Conservation (phyloP, 2,329 filamentous ascomycete genomes). For the Fusarium citri region DNA sequence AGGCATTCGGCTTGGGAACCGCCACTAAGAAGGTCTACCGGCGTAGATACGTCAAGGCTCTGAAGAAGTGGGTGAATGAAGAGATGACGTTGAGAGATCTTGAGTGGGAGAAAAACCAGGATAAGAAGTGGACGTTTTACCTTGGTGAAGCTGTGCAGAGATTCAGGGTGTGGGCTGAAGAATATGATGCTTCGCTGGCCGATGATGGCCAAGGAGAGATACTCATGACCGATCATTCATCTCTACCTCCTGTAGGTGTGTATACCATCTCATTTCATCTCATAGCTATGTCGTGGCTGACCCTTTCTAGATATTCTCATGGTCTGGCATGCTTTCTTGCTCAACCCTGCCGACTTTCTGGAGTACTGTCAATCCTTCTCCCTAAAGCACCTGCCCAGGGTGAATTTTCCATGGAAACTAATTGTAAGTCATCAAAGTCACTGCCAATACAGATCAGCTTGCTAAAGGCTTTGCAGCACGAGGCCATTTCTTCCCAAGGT, state of each 20-base stretch:
- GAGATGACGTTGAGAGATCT: constrained; percentile 11
- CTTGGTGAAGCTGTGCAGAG: constrained; percentile 40
- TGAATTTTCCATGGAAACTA: constrained; percentile 30
- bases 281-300: not conserved
- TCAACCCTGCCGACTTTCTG: constrained; percentile 31
- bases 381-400: constrained; percentile 8
- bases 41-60: constrained; percentile 13
- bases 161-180: constrained; percentile 37
- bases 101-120: constrained; percentile 9
- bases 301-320: constrained; percentile 27
- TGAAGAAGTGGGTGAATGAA: constrained; percentile 27
- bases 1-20: constrained; percentile 22
- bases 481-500: constrained; percentile 29
- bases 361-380: constrained; percentile 11
- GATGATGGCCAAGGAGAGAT: not conserved
- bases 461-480: constrained; percentile 23
- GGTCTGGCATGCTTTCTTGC: constrained; percentile 39
- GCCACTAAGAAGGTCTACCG: constrained; percentile 30
- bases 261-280: not conserved
- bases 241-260: constrained; percentile 32
- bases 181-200: constrained; percentile 13
- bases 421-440: constrained; percentile 10
- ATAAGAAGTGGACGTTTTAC: constrained; percentile 41
- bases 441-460: too few species aligned
- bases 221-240: constrained; percentile 3